Evolutionary conservation across 805 yeast species (phyloP), one percentile per base, ranked within the genome.

Genomic region (Nematodospora valgi): DNA sequence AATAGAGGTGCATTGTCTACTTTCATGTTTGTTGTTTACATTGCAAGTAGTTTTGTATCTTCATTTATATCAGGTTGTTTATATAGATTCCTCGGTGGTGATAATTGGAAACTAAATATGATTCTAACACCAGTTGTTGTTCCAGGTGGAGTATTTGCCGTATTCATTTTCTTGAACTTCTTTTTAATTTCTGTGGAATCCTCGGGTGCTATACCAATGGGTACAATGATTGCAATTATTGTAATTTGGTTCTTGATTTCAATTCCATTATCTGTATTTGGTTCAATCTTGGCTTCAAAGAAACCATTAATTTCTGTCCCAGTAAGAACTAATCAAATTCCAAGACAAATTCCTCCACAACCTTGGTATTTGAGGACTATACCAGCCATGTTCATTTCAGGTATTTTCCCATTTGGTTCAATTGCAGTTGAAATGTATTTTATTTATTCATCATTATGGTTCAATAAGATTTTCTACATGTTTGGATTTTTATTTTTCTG

Each of bases 401-500:
- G 98, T 41, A 75, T 91, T 40, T 81, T 91, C 73, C 97, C 98
- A 52, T 88, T 91, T 55, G 95, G 96, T 7, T 82, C 96, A 14
- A 84, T 93, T 54, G 88, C 96, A 16, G 93, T 93, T 38, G 97
- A 93, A 66, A 76, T 93, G 76, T 89, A 87, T 62, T 91, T 88
- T 66, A 86, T 93, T 51, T 81, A 86, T 67, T 76, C 86, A 34
- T 86, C 96, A 21, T 64, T 93, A 46, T 91, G 98, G 98, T 86
- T 85, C 62, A 88, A 86, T 72, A 77, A 86, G 58, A 81, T 89
- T 45, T 93, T 78, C 70, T 93, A 89, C 72, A 91, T 93, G 98
- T 93, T 93, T 70, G 98, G 98, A 9, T 93, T 91, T 72, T 68
- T 91, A 47, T 86, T 89, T 60, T 80, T 89, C 65, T 88, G 96